Evolutionary conservation across 768 basidiomycete species (phyloP).

Genomic region (Xanthoconium purpureum): DNA sequence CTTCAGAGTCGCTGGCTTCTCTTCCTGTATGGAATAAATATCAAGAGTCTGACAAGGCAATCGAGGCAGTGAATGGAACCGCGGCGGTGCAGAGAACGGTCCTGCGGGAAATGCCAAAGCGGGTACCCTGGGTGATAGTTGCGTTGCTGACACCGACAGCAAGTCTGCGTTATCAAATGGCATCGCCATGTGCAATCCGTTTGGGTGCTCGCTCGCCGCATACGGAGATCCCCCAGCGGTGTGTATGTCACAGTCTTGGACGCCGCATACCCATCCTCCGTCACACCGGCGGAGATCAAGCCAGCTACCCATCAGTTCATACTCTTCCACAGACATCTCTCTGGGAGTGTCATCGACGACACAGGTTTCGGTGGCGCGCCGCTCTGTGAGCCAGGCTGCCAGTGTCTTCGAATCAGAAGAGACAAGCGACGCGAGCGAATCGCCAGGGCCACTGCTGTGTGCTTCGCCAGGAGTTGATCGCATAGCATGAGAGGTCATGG

Average conservation of each 20-base stretch:
- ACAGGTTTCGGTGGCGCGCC: slow-evolving; percentile 31
- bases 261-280: slow-evolving; percentile 29
- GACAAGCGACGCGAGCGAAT: slow-evolving; percentile 27
- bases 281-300: slow-evolving; percentile 25
- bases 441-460: slow-evolving; percentile 17
- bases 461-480: background rate
- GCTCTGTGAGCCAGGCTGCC: slow-evolving; percentile 39
- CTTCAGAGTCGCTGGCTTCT: slow-evolving; percentile 6
- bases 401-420: slow-evolving; percentile 36
- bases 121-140: slow-evolving; percentile 2
- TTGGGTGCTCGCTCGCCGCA: slow-evolving; percentile 19
- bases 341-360: slow-evolving; percentile 24
- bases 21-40: slow-evolving; percentile 17
- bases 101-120: slow-evolving; percentile 9
- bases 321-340: slow-evolving; percentile 44
- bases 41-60: slow-evolving; percentile 20
- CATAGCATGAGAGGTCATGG: background rate
- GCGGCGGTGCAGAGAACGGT: slow-evolving; percentile 17
- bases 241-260: slow-evolving; percentile 31
- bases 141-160: slow-evolving; percentile 6
- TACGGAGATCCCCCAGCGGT: slow-evolving; percentile 33
- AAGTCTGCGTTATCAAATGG: slow-evolving; percentile 23
- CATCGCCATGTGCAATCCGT: slow-evolving; percentile 24
- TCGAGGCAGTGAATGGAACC: slow-evolving; percentile 26
- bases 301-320: slow-evolving; percentile 51